Evolutionary conservation across 83 land plant genomes (phyloP).

Genomic region (Picea mariana): DNA sequence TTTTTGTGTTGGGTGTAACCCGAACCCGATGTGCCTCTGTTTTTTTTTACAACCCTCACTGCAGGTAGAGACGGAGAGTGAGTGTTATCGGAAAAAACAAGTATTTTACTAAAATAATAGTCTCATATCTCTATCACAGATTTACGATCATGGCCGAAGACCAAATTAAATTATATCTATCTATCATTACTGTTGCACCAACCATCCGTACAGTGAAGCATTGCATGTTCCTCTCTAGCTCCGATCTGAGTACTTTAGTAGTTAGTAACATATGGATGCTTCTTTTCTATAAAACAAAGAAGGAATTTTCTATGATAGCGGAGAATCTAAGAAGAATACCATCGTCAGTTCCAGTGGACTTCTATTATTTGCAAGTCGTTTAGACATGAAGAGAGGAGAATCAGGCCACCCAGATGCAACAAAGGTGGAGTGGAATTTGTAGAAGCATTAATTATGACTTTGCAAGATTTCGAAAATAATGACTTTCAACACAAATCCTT

Average conservation of each 20-base stretch:
- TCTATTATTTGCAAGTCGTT: slow-evolving; percentile 7
- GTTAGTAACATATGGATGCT: neutral
- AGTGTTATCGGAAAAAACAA: too few relatives aligned
- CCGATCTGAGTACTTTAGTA: neutral
- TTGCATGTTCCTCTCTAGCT: slow-evolving; percentile 11
- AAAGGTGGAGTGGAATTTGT: neutral
- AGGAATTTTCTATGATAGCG: neutral
- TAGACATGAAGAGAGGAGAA: neutral
- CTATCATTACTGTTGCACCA: slow-evolving; percentile 2
- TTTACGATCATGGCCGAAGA: too few relatives aligned
- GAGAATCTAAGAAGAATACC: slow-evolving; percentile 16
- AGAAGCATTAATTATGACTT: neutral
- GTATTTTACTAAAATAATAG: too few relatives aligned
- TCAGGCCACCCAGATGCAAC: neutral
- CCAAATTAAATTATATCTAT: too few relatives aligned
- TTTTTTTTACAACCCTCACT: too few relatives aligned
- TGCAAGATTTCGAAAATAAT: neutral
- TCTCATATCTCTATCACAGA: too few relatives aligned
- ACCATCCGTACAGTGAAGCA: neutral
- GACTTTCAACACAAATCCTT: neutral
- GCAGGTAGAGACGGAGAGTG: too few relatives aligned
- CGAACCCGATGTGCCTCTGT: too few relatives aligned
- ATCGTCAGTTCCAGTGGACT: slow-evolving; percentile 12
- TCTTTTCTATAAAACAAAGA: slow-evolving; percentile 5
- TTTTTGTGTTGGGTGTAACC: too few relatives aligned